These are phyloP conservation scores for Dothideomycetes sp. DNA, from an alignment of 2,329 filamentous ascomycete genomes.

Conservation along the genomic window DNA sequence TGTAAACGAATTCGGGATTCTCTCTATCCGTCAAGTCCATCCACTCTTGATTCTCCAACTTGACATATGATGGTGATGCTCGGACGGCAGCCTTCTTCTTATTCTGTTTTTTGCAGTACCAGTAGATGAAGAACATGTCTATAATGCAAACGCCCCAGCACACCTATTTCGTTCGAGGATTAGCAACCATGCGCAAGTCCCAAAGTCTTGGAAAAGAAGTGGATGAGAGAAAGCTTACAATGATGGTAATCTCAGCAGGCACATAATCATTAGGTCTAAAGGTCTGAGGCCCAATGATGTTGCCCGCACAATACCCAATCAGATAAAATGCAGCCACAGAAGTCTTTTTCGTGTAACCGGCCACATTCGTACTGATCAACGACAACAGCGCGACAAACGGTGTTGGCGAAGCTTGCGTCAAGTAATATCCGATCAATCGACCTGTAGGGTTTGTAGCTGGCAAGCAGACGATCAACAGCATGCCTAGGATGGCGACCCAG, in stretches of 20 bases:
- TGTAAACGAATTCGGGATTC: conserved; percentile 54
- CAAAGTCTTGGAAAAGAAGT: conserved; percentile 31
- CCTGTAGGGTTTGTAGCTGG: conserved; percentile 50
- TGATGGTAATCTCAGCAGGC: conserved; percentile 54
- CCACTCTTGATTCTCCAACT: conserved; percentile 57
- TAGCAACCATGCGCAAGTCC: too few species aligned
- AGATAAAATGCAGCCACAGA: conserved; percentile 48
- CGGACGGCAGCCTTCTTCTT: conserved; percentile 46
- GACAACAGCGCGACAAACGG: conserved; percentile 56
- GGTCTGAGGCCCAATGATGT: conserved; percentile 50
- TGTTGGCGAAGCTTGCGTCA: conserved; percentile 52
- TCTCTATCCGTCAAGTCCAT: conserved; percentile 57
- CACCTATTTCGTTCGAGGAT: too few species aligned
- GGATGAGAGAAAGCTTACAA: conserved; percentile 6
- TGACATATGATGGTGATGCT: conserved; percentile 47
- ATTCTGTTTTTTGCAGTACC: conserved; percentile 53
- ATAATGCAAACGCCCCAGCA: conserved; percentile 47
- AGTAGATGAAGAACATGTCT: conserved; percentile 53
- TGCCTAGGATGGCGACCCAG: conserved; percentile 47
- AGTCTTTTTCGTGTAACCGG: conserved; percentile 51
- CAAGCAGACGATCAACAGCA: conserved; percentile 56
- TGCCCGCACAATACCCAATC: conserved; percentile 43
- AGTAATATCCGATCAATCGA: conserved; percentile 56
- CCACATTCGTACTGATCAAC: conserved; percentile 54
- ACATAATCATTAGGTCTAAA: conserved; percentile 53